These are phyloP conservation scores for Xylaria sp. DNA, from an alignment of 2,329 filamentous ascomycete genomes.

Conservation along the genomic window DNA sequence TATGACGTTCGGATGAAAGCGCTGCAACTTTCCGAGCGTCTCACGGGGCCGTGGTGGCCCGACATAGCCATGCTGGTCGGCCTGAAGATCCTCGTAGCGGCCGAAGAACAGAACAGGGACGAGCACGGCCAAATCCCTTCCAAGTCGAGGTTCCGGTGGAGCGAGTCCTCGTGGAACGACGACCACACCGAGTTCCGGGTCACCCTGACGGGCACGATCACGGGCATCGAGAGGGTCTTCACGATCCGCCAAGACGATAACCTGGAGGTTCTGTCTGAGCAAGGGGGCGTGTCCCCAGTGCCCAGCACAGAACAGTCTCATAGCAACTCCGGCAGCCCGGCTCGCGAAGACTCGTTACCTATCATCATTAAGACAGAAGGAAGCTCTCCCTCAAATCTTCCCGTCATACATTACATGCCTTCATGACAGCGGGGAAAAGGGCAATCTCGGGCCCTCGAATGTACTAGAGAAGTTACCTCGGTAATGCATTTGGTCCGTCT, in stretches of 20 bases:
- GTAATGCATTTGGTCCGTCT: neutral
- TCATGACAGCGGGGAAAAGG: neutral
- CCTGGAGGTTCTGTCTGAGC: conserved; percentile 7
- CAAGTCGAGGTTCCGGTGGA: conserved; percentile 12
- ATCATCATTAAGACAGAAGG: neutral
- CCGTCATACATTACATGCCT: neutral
- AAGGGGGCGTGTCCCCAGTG: neutral
- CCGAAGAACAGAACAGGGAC: conserved; percentile 16
- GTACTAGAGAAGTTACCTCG: neutral
- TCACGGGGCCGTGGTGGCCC: conserved; percentile 20
- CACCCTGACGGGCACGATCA: conserved; percentile 5
- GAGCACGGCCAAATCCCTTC: conserved; percentile 13
- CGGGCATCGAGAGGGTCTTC: conserved; percentile 6
- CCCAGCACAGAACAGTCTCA: neutral
- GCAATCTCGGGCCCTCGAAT: neutral
- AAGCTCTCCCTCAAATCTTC: neutral
- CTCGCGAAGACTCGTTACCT: neutral
- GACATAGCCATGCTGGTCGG: conserved; percentile 13
- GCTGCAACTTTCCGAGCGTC: conserved; percentile 9
- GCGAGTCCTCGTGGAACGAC: conserved; percentile 14
- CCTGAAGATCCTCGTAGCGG: conserved; percentile 9
- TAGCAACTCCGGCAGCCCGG: neutral
- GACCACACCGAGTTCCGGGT: conserved; percentile 20
- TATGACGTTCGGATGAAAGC: conserved; percentile 12
- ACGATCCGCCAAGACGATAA: conserved; percentile 8